Conservation (phyloP, 305 asterid genomes). For the Fraxinus sp. region DNA sequence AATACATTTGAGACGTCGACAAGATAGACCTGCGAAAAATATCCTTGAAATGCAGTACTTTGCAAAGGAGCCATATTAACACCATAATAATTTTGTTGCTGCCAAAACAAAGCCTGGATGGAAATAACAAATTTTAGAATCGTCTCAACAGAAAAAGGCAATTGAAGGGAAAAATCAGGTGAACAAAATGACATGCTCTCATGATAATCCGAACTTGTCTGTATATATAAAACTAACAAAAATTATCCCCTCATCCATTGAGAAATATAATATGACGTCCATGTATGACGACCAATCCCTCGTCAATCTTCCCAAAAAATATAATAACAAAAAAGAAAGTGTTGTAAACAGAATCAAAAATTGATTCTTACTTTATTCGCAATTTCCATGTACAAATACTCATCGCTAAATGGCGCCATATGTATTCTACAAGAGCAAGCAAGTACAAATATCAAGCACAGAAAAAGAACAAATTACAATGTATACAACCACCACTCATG, state of each 20-base stretch:
- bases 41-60: slow-evolving; percentile 91
- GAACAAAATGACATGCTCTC: background rate
- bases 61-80: slow-evolving; percentile 85
- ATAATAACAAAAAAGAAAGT: background rate
- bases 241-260: slow-evolving; percentile 1
- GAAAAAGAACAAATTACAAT: slow-evolving; percentile 7
- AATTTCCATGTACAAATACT: slow-evolving; percentile 75
- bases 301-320: background rate
- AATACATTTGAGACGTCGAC: background rate
- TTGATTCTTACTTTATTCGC: slow-evolving; percentile 73
- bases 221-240: slow-evolving; percentile 4
- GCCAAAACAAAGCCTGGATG: slow-evolving; percentile 40
- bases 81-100: slow-evolving; percentile 92
- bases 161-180: slow-evolving; percentile 1
- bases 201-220: slow-evolving; percentile 13
- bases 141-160: slow-evolving; percentile 2
- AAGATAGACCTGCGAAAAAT: slow-evolving; percentile 83
- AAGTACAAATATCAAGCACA: slow-evolving; percentile 26
- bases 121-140: slow-evolving; percentile 26
- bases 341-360: slow-evolving; percentile 5
- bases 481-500: background rate
- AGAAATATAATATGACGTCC: too few relatives aligned
- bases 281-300: background rate
- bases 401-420: slow-evolving; percentile 99
- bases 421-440: slow-evolving; percentile 72